Evolutionary conservation across 2,329 filamentous ascomycete genomes (phyloP).

Genomic region (Amauroascus verrucosus): DNA sequence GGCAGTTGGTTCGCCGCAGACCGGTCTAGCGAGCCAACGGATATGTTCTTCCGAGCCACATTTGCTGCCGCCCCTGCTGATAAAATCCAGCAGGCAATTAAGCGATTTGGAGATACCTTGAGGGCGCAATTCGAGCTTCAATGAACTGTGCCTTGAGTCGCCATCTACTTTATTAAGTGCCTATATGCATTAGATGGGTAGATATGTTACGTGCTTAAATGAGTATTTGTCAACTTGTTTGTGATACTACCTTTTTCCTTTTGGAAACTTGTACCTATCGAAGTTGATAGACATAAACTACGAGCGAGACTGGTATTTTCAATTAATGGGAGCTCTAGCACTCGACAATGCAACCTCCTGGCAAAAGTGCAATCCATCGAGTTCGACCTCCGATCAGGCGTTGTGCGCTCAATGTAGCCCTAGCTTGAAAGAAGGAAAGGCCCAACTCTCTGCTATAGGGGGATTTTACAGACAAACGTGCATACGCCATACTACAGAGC

Average conservation of each 20-base stretch:
- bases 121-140: slow-evolving; percentile 48
- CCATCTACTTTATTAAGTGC: background rate
- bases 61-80: slow-evolving; percentile 69
- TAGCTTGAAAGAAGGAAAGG: too few species aligned
- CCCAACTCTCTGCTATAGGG: too few species aligned
- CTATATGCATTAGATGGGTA: background rate
- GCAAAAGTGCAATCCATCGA: too few species aligned
- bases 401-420: too few species aligned
- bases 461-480: too few species aligned
- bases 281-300: too few species aligned
- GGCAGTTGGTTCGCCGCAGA: slow-evolving; percentile 90
- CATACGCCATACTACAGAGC: too few species aligned
- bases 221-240: background rate
- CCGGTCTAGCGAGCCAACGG: slow-evolving; percentile 46
- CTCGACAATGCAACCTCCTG: too few species aligned
- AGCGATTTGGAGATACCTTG: slow-evolving; percentile 65
- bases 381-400: too few species aligned
- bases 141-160: slow-evolving; percentile 11
- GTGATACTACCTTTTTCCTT: background rate
- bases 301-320: too few species aligned
- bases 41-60: slow-evolving; percentile 80
- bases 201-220: background rate
- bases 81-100: slow-evolving; percentile 61
- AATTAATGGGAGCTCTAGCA: too few species aligned
- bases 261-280: too few species aligned